phyloP scores from a whole-genome alignment of 176 grass and related monocot species.

The Carex littledalei region DNA sequence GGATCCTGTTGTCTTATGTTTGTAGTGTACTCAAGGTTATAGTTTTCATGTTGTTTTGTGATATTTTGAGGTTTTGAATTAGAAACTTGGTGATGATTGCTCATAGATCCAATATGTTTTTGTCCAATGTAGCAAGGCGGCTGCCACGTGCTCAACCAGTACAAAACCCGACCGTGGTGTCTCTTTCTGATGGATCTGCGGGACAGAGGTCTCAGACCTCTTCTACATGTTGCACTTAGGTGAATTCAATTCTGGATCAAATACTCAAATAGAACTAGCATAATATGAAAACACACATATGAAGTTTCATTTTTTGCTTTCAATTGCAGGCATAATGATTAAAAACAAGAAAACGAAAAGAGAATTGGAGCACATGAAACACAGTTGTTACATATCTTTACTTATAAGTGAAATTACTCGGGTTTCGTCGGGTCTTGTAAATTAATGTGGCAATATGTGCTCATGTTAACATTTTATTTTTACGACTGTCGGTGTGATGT shows the following conservation, averaged over 20 bases:
- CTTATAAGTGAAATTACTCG: background rate
- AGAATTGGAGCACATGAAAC: background rate
- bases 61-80: background rate
- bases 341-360: background rate
- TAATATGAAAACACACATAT: background rate
- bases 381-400: background rate
- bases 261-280: background rate
- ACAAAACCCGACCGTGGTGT: conserved; percentile 14
- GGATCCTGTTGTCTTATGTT: background rate
- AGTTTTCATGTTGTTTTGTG: background rate
- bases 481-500: background rate
- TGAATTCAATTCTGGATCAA: background rate
- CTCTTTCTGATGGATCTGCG: conserved; percentile 9
- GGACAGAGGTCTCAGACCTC: conserved; percentile 2
- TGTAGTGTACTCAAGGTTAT: background rate
- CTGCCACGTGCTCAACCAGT: conserved; percentile 19
- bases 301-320: background rate
- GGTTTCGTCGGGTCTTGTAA: background rate
- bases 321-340: background rate
- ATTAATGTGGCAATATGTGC: conserved; percentile 3
- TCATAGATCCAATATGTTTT: background rate
- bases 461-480: background rate
- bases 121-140: background rate
- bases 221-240: conserved; percentile 23
- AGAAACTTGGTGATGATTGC: background rate